Conservation (phyloP, 805 yeast genomes). For the Nakazawaea laoshanensis region DNA sequence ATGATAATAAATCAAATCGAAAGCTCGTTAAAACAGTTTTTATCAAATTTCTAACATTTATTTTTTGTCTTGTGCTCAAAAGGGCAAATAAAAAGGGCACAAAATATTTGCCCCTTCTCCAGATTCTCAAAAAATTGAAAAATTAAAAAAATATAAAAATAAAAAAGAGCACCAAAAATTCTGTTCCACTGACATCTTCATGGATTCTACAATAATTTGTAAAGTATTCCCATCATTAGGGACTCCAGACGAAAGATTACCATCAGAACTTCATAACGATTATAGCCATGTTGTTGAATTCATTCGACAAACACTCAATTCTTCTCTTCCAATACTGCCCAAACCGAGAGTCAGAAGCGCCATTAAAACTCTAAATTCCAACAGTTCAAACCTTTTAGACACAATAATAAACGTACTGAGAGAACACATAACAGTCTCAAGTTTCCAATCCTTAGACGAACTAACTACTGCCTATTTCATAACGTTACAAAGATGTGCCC, state of each 20-base stretch:
- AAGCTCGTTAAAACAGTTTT: no score
- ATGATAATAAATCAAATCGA: no score
- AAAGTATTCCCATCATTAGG: no score
- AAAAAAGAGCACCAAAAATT: no score
- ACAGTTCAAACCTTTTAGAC: slow-evolving; percentile 2
- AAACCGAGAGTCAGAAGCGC: slow-evolving; percentile 7
- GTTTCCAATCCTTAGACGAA: background rate
- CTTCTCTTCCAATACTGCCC: background rate
- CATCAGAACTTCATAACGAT: slow-evolving; percentile 9
- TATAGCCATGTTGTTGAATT: slow-evolving; percentile 4
- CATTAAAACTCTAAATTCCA: slow-evolving; percentile 1
- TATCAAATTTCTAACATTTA: no score
- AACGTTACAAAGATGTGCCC: slow-evolving; percentile 2
- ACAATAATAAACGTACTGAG: slow-evolving; percentile 1
- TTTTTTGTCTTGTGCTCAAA: no score
- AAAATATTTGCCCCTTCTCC: no score
- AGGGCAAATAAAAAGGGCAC: no score
- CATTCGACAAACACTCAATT: background rate
- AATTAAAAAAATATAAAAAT: no score
- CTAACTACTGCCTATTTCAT: background rate
- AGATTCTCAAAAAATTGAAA: no score
- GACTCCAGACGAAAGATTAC: slow-evolving; percentile 7
- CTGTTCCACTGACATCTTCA: no score
- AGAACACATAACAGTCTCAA: background rate
- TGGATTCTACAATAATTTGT: no score